Evolutionary conservation across 352 stramenopile genomes (phyloP).

Genomic region (Globisporangium irregulare): DNA sequence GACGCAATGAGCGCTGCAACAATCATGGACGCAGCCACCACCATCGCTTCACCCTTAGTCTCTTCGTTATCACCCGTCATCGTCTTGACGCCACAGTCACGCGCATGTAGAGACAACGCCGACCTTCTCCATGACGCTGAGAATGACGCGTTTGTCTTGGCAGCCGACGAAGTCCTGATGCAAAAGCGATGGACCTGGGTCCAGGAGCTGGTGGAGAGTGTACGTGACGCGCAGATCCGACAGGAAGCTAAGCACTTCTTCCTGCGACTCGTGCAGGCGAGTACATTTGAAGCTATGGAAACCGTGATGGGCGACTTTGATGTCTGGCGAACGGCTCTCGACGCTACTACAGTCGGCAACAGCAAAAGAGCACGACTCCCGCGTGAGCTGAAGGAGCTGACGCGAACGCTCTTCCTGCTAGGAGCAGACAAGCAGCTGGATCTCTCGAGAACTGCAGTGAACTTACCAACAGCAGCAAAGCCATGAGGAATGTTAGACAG

Average conservation of each 20-base stretch:
- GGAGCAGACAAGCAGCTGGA: constrained; percentile 15
- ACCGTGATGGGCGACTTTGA: constrained; percentile 3
- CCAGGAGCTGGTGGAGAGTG: constrained; percentile 4
- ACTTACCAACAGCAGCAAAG: not conserved
- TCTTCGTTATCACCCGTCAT: not conserved
- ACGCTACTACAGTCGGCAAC: not conserved
- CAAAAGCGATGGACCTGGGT: constrained; percentile 12
- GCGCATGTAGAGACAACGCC: not conserved
- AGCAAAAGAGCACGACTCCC: not conserved
- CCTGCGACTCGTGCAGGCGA: constrained; percentile 1
- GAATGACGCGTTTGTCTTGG: not conserved
- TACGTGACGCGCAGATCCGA: not conserved
- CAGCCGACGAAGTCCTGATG: constrained; percentile 8
- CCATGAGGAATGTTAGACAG: not conserved
- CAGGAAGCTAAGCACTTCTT: constrained; percentile 5
- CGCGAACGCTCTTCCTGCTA: constrained; percentile 12
- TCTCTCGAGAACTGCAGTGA: not conserved
- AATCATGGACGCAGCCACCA: not conserved
- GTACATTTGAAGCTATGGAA: constrained; percentile 3
- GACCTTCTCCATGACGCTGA: not conserved
- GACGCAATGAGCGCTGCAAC: not conserved
- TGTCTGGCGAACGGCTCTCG: not conserved
- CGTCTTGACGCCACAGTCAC: not conserved
- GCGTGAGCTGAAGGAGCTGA: not conserved
- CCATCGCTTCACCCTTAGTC: not conserved